Conservation (phyloP, 768 basidiomycete species). For the Naganishia friedmannii region DNA sequence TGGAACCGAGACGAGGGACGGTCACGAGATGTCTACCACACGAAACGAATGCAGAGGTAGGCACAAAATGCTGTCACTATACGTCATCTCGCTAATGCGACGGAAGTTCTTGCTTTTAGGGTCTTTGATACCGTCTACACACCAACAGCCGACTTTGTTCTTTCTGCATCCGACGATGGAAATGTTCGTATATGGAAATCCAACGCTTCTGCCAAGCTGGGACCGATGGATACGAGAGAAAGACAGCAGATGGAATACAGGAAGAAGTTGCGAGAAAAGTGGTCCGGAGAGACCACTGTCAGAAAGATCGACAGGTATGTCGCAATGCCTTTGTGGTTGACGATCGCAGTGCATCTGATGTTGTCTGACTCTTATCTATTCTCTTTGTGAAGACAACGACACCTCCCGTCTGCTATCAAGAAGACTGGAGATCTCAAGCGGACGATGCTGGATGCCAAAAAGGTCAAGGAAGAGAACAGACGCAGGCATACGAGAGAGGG, state of each 20-base stretch:
- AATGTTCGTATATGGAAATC: slow-evolving; percentile 92
- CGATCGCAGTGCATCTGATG: background rate
- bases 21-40: slow-evolving; percentile 87
- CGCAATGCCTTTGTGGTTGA: slow-evolving; percentile 21
- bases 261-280: slow-evolving; percentile 77
- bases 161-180: slow-evolving; percentile 89
- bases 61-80: background rate
- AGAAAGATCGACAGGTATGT: slow-evolving; percentile 73
- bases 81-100: background rate
- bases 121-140: slow-evolving; percentile 86
- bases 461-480: slow-evolving; percentile 89
- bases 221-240: slow-evolving; percentile 83
- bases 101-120: slow-evolving; percentile 39
- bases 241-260: slow-evolving; percentile 89
- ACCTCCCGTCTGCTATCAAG: slow-evolving; percentile 86
- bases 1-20: slow-evolving; percentile 85
- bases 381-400: slow-evolving; percentile 60
- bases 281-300: slow-evolving; percentile 80
- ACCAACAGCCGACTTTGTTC: slow-evolving; percentile 81
- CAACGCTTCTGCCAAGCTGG: slow-evolving; percentile 85
- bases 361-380: too few relatives aligned
- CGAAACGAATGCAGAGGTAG: slow-evolving; percentile 91
- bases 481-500: slow-evolving; percentile 84
- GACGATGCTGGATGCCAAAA: slow-evolving; percentile 83
- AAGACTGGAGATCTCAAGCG: slow-evolving; percentile 81